Base-by-base conservation (phyloP, 306 rosid species). In the Acacia crassicarpa region DNA sequence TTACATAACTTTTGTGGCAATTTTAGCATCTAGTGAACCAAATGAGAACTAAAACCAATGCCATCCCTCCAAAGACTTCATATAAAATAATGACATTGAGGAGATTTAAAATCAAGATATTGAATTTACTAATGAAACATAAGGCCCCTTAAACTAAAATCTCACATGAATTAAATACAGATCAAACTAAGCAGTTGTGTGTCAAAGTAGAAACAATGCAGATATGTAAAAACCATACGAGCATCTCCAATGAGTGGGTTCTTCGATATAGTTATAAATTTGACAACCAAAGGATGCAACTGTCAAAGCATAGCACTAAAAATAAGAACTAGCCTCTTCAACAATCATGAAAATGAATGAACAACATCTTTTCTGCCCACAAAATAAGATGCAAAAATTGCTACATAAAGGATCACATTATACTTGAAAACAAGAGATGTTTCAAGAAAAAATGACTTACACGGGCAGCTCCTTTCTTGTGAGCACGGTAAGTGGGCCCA, bases 401-500 rank as follows among this genome's bases (percentile, higher is more conserved):
- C 59, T 65, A 38, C 8, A 38, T 38, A 38, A 38, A 38, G 41
- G 41, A 38, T 38, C 41, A 38, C 41, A 40, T 59, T 44, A 78
- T 19, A 53, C 66, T 71, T 46, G 19, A 78, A 44, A 68, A 51
- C 49, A 76, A 75, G 20, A 38, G 51, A 1, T 25, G 56, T 15
- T 61, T 71, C 63, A 38, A 81, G 74, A 61, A 40, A 20, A 78
- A 80, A 63, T 33, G 27, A 81, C 90, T 86, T 86, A 94, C 98
- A 87, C 98, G 90, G 23, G 97, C 95, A 53, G 93, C 86, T 81
- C 87, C 97, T 89, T 79, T 92, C 86, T 91, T 91, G 85, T 92
- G 95, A 81, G 94, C 93, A 84, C 68, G 98, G 85, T 92, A 94
- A 38, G 98, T 92, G 20, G 93, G 90, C 15, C 95, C 98, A 83